Base-by-base conservation (phyloP, 2,329 filamentous ascomycete genomes). In the Monosporascus sp. region DNA sequence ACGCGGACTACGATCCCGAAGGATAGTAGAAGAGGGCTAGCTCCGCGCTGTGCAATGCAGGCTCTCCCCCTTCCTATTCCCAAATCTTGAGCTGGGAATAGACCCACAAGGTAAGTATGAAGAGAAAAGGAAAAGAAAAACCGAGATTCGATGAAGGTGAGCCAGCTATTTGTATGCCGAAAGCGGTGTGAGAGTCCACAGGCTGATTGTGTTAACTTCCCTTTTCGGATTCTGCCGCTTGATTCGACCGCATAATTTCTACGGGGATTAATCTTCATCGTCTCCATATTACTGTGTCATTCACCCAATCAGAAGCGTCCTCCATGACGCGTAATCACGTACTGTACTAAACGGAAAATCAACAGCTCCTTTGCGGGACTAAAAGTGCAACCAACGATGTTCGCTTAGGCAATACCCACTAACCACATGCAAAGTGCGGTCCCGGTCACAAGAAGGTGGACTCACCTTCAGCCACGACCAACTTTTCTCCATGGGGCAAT, bases 31-130 rank as follows among this genome's bases (percentile, higher is more conserved):
- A 70, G 62, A 64, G 66, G 70, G 68, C 69, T 63, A 69, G 74
- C 73, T 70, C 75, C 75, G 71, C 75, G 74, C 65, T 75, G 75
- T 79, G 75, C 75, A 75, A 77, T 79, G 75, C 74, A 78, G 75
- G 73, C 70, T 68, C 70, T 66, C 72, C 70, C 61, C 62, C 65
- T 71, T 76, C 70, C 66, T 61, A 60, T 53, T 62, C 62, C 65
- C 67, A 58, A 64, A 72, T 73, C 72, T 58, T 78, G 75, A 79
- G 66, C 75, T 63, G 65, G 66, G 63, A 58, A 60, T 55, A 61
- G 64, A 69, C 66, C 65, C 68, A 70, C 68, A 78, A 78, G 74
- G 74, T 77, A 78, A 78, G 75, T 77, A 77, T 78, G 71, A 73
- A 70, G 68, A 72, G 67, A 58, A 68, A 71, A 69, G 63, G 63